Evolutionary conservation across 805 yeast species (phyloP).

Genomic region (Ogataea siamensis): DNA sequence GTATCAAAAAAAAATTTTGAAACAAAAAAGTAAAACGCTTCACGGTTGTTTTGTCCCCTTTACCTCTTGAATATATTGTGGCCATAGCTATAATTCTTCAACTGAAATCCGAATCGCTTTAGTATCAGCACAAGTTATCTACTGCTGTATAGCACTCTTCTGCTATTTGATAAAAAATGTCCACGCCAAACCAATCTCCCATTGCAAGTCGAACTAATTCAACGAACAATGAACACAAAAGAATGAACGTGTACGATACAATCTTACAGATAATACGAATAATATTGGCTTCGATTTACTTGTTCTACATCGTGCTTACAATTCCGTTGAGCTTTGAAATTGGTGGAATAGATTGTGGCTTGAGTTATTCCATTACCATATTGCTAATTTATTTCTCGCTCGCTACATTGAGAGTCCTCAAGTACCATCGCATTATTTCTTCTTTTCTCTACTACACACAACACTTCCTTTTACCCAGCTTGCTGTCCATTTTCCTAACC

Average conservation of each 20-base stretch:
- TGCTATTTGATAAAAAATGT: conserved; percentile 1
- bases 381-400: conserved; percentile 66
- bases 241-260: conserved; percentile 16
- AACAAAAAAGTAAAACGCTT: conserved; percentile 4
- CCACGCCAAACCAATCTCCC: conserved; percentile 9
- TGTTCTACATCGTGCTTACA: conserved; percentile 68
- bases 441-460: conserved; percentile 70
- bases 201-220: conserved; percentile 7
- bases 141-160: background rate
- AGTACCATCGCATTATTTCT: conserved; percentile 43
- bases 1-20: conserved; percentile 8
- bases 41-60: background rate
- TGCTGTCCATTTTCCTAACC: conserved; percentile 66
- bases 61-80: too few species aligned
- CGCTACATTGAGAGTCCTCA: conserved; percentile 66
- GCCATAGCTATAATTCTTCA: too few species aligned
- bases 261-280: conserved; percentile 31
- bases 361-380: conserved; percentile 76
- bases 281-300: conserved; percentile 56
- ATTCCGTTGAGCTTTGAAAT: conserved; percentile 92
- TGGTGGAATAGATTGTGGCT: conserved; percentile 88
- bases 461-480: conserved; percentile 77
- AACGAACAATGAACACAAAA: conserved; percentile 9
- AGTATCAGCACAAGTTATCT: too few species aligned
- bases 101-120: too few species aligned